phyloP scores from a whole-genome alignment of 345 rosid genomes.

The Orychophragmus violaceus region DNA sequence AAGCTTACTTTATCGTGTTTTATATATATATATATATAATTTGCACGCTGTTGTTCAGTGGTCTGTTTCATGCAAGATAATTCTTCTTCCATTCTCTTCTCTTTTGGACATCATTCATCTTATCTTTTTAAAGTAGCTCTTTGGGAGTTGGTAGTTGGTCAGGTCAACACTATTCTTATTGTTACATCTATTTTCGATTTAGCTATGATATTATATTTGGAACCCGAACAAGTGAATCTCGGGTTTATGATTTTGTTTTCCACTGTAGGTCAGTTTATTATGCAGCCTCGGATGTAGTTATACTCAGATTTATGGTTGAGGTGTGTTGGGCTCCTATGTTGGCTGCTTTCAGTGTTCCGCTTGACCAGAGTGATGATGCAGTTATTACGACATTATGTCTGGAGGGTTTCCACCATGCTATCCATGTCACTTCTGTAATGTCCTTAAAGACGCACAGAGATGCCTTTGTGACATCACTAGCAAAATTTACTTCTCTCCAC shows the following conservation, averaged over 20 bases:
- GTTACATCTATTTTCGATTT: background rate
- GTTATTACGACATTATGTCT: constrained; percentile 80
- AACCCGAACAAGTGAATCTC: background rate
- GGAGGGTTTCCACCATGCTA: constrained; percentile 89
- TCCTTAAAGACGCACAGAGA: constrained; percentile 99
- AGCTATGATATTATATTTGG: background rate
- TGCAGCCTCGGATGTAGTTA: constrained; percentile 97
- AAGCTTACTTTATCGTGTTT: constrained; percentile 16
- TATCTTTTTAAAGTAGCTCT: constrained; percentile 7
- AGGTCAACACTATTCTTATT: constrained; percentile 1
- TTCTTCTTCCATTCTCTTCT: constrained; percentile 3
- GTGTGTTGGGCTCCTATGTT: constrained; percentile 99
- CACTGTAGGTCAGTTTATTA: constrained; percentile 94
- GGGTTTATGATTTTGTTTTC: constrained; percentile 28
- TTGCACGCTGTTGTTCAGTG: constrained; percentile 9
- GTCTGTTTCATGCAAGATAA: constrained; percentile 10
- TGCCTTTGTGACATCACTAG: constrained; percentile 97
- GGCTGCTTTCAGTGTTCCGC: constrained; percentile 99
- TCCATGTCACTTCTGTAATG: constrained; percentile 97
- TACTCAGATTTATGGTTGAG: constrained; percentile 97
- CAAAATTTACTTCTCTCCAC: constrained; percentile 96
- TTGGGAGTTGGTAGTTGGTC: constrained; percentile 8
- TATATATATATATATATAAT: no score
- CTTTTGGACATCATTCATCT: constrained; percentile 7
- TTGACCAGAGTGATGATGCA: constrained; percentile 96